These are phyloP conservation scores for Oryza meridionalis DNA, from an alignment of 176 grass and related monocot species.

Conservation along the genomic window DNA sequence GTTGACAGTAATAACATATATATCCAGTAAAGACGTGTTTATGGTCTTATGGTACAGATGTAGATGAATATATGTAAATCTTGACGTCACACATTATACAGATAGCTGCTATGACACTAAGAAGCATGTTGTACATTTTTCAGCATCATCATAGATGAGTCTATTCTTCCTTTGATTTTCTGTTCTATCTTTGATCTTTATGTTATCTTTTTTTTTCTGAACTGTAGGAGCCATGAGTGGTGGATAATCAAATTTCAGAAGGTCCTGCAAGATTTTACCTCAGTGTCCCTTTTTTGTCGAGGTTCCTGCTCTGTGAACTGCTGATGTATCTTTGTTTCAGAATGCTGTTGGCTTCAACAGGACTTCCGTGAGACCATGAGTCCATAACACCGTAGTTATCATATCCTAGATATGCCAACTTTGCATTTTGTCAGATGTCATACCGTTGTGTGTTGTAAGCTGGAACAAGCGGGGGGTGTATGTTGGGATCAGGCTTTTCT, in stretches of 20 bases:
- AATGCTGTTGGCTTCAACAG: background rate
- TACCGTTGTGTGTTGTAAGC: background rate
- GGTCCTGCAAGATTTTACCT: background rate
- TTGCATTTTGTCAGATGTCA: background rate
- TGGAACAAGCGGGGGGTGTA: too few species aligned
- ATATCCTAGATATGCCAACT: background rate
- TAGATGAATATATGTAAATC: background rate
- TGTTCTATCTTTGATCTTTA: background rate
- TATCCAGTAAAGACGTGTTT: background rate
- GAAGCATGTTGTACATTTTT: background rate
- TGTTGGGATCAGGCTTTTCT: too few species aligned
- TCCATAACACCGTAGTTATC: background rate
- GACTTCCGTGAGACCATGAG: background rate
- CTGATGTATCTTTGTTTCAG: background rate
- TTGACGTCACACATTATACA: background rate
- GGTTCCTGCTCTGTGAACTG: background rate
- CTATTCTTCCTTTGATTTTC: background rate
- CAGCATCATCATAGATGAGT: background rate
- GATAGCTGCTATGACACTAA: background rate
- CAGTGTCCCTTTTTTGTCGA: background rate
- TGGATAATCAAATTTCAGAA: background rate
- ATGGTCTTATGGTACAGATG: background rate
- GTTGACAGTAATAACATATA: too few species aligned
- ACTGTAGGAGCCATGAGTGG: conserved; percentile 24
- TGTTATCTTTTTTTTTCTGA: background rate